Base-by-base conservation (phyloP, 257 asterid genomes). In the Capsicum rhomboideum region DNA sequence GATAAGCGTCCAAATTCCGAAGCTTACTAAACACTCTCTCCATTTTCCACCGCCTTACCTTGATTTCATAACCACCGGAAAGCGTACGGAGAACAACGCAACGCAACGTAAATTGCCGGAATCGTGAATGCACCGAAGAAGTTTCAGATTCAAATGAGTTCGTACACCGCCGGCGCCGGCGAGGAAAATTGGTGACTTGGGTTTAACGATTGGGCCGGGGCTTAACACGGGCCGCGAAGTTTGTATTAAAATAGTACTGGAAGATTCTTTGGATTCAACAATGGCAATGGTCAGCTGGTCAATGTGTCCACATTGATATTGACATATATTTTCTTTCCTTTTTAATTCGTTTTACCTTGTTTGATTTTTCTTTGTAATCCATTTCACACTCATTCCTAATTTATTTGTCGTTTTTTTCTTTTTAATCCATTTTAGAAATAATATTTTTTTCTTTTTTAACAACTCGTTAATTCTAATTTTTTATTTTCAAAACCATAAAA, bases 1-100 rank as follows among this genome's bases (percentile, higher is more conserved):
- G 99, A 86, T 96, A 96, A 4, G 98, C 99, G 67, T 96, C 99
- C 94, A 96, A 93, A 86, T 85, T 93, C 74, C 99, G 91, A 83
- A 96, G 88, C 92, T 87, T 96, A 87, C 85, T 92, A 85, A 81
- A 91, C 61, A 93, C 79, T 85, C 80, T 92, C 37, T 89, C 93
- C 95, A 92, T 92, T 54, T 28, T 46, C 78, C 71, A 21, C 84
- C 86, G 61, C 44, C 10, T 34, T 74, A 17, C 75, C 50, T 64
- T 26, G 17, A 42, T 31, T 23, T 42, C 84, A 53, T 78, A 83
- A 80, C 86, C 79, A n/a, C n/a, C n/a, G n/a, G n/a, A n/a, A n/a
- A n/a, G n/a, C n/a, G n/a, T n/a, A n/a, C n/a, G n/a, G n/a, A n/a
- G 44, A 40, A 40, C 44, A 49, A 16, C 49, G 21, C 2, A 56